Evolutionary conservation across 2,329 filamentous ascomycete species (phyloP), one percentile per base, ranked within the genome.

Genomic region (Cercospora sesami): DNA sequence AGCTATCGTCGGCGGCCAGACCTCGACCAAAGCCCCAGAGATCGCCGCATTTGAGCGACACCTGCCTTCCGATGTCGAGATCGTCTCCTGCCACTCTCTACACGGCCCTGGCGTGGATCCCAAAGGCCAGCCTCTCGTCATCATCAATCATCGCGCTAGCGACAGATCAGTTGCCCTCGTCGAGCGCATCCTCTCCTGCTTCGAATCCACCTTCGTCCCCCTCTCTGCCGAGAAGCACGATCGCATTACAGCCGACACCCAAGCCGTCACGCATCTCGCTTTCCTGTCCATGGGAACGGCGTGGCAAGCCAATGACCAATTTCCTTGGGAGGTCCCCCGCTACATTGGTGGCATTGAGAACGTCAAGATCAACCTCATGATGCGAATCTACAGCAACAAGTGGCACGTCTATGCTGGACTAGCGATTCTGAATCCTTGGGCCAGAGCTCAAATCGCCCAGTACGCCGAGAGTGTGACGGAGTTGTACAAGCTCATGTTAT

Each of bases 371-470:
- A 99, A 99, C 82, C 89, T 98, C 73, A 98, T 93, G 73, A 84
- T 99, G 73, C 93, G 95, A 74, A 98, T 99, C 82, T 99, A 98
- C 83, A 90, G 91, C 68, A 96, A 97, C 80, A 99, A 98, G 81
- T 99, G 96, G 96, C 96, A 99, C 83, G 95, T 99, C 67, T 99
- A 99, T 80, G 95, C 95, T 21, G 95, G 95, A 0, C 89, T 99
- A 8, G 95, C 96, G 10, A 99, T 99, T 77, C 86, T 99, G 67
- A 99, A 99, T 79, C 95, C 95, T 0, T 91, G 93, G 67, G 95
- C 95, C 3, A 91, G 91, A 79, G 86, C 91, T 79, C 95, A 99
- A 81, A 98, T 99, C 76, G 87, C 91, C 65, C 94, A 98, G 83
- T 99, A 98, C 79, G 94, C 95, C 9, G 86, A 91, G 75, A 94